These are phyloP conservation scores for Platanthera guangdongensis DNA, from an alignment of 106 monocot species.

Conservation along the genomic window DNA sequence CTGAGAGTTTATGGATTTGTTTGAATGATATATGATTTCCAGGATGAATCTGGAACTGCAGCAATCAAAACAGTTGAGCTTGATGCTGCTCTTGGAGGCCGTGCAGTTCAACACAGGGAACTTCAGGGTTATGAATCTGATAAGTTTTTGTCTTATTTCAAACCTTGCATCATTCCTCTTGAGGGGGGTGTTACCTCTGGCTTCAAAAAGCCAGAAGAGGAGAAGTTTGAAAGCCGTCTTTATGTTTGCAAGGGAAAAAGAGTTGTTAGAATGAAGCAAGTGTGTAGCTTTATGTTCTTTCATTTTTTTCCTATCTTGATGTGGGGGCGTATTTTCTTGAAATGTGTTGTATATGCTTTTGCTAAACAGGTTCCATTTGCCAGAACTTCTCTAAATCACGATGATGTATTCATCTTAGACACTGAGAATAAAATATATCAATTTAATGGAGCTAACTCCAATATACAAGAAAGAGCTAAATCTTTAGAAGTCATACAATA, in stretches of 20 bases:
- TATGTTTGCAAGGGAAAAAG: slow-evolving; percentile 64
- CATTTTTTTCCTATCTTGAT: background rate
- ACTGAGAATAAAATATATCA: slow-evolving; percentile 28
- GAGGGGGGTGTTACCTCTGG: slow-evolving; percentile 70
- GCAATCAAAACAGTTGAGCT: slow-evolving; percentile 58
- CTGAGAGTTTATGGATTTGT: background rate
- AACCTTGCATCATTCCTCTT: slow-evolving; percentile 61
- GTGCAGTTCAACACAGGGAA: slow-evolving; percentile 67
- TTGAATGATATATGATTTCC: slow-evolving; percentile 6
- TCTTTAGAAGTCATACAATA: slow-evolving; percentile 35
- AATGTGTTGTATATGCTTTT: background rate
- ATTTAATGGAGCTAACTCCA: slow-evolving; percentile 28
- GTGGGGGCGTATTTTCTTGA: background rate
- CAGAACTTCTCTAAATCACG: slow-evolving; percentile 28
- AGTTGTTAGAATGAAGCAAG: slow-evolving; percentile 62
- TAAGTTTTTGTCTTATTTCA: slow-evolving; percentile 73
- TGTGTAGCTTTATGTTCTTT: slow-evolving; percentile 2
- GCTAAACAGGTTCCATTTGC: slow-evolving; percentile 28
- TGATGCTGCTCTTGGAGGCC: slow-evolving; percentile 52
- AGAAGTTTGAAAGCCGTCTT: slow-evolving; percentile 56
- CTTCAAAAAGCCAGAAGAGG: slow-evolving; percentile 28
- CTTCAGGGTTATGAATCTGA: slow-evolving; percentile 69
- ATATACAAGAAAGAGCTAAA: slow-evolving; percentile 32
- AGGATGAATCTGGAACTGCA: slow-evolving; percentile 78
- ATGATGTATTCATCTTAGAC: slow-evolving; percentile 26